phyloP scores from a whole-genome alignment of 2,329 filamentous ascomycete genomes.

The Epichloe festucae region DNA sequence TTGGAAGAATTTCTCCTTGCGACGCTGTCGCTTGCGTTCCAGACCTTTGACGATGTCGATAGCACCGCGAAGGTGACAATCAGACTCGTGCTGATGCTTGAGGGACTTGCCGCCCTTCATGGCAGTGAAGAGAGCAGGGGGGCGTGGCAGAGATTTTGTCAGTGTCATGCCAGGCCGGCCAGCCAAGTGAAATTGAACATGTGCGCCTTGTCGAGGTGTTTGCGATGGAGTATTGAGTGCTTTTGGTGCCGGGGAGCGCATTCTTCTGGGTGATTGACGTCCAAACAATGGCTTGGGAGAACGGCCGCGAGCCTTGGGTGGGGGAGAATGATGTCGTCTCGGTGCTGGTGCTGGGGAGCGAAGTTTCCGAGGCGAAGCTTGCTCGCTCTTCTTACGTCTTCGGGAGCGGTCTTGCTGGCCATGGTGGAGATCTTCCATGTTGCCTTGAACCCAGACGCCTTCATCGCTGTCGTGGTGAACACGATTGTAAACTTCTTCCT shows the following conservation, averaged over 20 bases:
- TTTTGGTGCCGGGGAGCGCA: constrained; percentile 56
- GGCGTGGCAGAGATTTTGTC: constrained; percentile 78
- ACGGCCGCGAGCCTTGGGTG: constrained; percentile 25
- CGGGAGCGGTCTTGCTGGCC: constrained; percentile 36
- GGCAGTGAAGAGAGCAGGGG: constrained; percentile 55
- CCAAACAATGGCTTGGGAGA: constrained; percentile 41
- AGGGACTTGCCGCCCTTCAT: constrained; percentile 29
- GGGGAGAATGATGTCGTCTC: constrained; percentile 22
- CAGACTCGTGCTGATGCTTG: constrained; percentile 21
- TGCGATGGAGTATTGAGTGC: constrained; percentile 22
- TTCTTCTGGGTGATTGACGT: constrained; percentile 55
- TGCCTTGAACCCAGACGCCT: constrained; percentile 56
- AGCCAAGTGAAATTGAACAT: constrained; percentile 25
- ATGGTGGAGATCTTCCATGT: constrained; percentile 53
- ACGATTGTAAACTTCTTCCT: constrained; percentile 51
- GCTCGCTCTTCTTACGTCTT: constrained; percentile 36
- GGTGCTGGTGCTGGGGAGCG: constrained; percentile 29
- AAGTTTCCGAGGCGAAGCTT: constrained; percentile 30
- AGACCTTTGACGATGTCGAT: constrained; percentile 96
- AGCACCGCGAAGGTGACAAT: constrained; percentile 71
- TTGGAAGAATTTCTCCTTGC: constrained; percentile 83
- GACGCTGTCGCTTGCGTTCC: constrained; percentile 84
- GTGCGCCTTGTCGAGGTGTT: constrained; percentile 27
- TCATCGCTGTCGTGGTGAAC: constrained; percentile 53
- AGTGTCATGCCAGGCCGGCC: constrained; percentile 55